These are phyloP conservation scores for Bothriochloa decipiens DNA, from an alignment of 176 grass and related monocot species.

Conservation along the genomic window DNA sequence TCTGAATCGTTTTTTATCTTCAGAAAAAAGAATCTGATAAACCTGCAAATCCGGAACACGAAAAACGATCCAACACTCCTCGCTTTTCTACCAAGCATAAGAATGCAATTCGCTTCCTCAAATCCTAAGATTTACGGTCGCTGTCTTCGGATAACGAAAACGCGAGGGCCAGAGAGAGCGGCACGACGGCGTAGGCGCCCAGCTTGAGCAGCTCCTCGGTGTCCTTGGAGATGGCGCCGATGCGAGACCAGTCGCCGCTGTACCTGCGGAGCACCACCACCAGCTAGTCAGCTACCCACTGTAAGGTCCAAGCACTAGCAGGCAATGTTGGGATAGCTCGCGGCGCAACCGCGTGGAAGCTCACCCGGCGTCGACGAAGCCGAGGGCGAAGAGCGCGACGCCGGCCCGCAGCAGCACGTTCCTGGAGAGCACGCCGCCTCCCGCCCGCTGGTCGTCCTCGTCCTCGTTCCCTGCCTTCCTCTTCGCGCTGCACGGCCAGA, in stretches of 20 bases:
- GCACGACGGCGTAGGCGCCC: constrained; percentile 66
- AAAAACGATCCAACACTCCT: no score
- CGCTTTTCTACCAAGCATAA: no score
- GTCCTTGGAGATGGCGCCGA: constrained; percentile 78
- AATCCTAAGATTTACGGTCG: background rate
- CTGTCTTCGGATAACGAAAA: constrained; percentile 40
- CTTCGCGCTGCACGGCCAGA: constrained; percentile 26
- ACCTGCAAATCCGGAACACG: no score
- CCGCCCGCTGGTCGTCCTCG: background rate
- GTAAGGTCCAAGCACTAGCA: background rate
- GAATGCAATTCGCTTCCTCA: no score
- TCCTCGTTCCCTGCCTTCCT: background rate
- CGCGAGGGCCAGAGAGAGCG: constrained; percentile 62
- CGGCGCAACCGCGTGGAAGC: no score
- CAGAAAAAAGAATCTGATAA: no score
- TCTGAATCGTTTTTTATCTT: no score
- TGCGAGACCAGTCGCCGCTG: constrained; percentile 90
- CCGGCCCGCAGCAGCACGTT: constrained; percentile 49
- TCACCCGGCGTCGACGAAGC: constrained; percentile 93
- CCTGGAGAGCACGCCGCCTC: constrained; percentile 32
- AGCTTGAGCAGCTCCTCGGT: constrained; percentile 76
- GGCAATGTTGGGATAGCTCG: background rate
- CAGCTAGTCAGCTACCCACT: background rate
- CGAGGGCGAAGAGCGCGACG: constrained; percentile 69
- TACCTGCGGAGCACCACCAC: constrained; percentile 49